A percentile compares a stretch with the other conserved stretches of the same genome.
phyloP scores from a whole-genome alignment of 2,329 filamentous ascomycete species.

The Neonectria magnoliae region DNA sequence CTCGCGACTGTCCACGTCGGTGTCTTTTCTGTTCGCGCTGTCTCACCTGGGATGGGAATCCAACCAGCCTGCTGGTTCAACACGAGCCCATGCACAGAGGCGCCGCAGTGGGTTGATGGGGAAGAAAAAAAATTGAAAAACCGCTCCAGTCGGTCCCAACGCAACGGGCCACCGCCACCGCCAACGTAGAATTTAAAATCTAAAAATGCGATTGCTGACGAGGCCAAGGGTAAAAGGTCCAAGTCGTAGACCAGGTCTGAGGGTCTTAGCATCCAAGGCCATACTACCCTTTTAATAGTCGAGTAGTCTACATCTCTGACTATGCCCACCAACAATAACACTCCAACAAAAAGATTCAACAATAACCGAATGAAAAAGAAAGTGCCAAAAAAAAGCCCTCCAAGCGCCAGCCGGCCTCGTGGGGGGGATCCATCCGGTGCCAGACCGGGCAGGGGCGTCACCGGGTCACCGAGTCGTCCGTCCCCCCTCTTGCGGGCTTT shows the following conservation, averaged over 20 bases:
- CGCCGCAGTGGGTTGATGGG: neutral
- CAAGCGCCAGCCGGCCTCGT: constrained; percentile 15
- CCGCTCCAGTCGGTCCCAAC: constrained; percentile 6
- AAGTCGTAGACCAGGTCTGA: neutral
- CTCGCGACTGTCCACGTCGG: constrained; percentile 20
- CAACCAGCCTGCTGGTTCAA: constrained; percentile 3
- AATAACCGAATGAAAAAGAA: constrained; percentile 4
- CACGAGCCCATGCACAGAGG: constrained; percentile 4
- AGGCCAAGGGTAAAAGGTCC: neutral
- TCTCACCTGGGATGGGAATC: constrained; percentile 5
- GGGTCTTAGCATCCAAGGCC: neutral
- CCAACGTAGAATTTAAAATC: neutral
- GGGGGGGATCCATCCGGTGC: constrained; percentile 13
- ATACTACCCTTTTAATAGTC: neutral
- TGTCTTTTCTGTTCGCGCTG: constrained; percentile 4
- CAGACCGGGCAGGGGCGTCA: constrained; percentile 26
- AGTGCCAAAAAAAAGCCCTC: constrained; percentile 4
- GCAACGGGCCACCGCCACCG: constrained; percentile 16
- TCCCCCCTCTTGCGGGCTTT: constrained; percentile 6
- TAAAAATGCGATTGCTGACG: constrained; percentile 1
- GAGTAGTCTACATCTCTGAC: neutral
- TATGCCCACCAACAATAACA: neutral
- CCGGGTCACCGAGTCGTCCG: constrained; percentile 9
- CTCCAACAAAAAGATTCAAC: neutral
- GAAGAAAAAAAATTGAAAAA: no score